A percentile compares a stretch with the other conserved stretches of the same genome.
Evolutionary conservation across 495 filamentous ascomycete species (phyloP).

Genomic region (Penicillium malachiteum): DNA sequence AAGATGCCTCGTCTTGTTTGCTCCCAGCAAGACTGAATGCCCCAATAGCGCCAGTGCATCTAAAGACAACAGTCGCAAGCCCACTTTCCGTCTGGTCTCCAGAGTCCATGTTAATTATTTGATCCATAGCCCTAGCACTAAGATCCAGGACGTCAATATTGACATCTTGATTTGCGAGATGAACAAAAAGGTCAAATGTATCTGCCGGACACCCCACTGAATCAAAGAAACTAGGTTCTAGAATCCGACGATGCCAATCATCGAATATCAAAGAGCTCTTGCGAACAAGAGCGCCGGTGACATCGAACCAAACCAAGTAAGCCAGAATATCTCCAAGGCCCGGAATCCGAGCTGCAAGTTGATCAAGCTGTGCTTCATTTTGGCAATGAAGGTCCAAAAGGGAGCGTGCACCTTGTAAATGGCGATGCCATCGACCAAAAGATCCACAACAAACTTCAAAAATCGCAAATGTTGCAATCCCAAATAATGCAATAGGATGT

Average conservation of each 20-base stretch:
- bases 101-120: constrained; percentile 15
- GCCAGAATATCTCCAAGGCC: constrained; percentile 29
- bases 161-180: constrained; percentile 19
- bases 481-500: constrained; percentile 33
- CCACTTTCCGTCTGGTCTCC: constrained; percentile 11
- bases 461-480: constrained; percentile 35
- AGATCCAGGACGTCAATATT: constrained; percentile 13
- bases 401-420: constrained; percentile 34
- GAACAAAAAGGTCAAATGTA: constrained; percentile 29
- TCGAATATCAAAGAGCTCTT: constrained; percentile 28
- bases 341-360: constrained; percentile 18
- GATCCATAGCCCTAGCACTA: constrained; percentile 22
- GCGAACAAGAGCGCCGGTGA: constrained; percentile 26
- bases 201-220: constrained; percentile 34
- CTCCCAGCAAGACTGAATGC: constrained; percentile 19
- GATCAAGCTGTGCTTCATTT: constrained; percentile 24
- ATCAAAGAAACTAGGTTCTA: constrained; percentile 23
- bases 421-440: constrained; percentile 34
- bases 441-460: constrained; percentile 35
- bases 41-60: constrained; percentile 28
- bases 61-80: constrained; percentile 25
- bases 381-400: constrained; percentile 34
- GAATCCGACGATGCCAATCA: constrained; percentile 32
- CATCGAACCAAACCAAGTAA: constrained; percentile 36
- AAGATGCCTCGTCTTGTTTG: background rate